phyloP scores from a whole-genome alignment of 2,329 filamentous ascomycete species.

The Talaromyces sp. region DNA sequence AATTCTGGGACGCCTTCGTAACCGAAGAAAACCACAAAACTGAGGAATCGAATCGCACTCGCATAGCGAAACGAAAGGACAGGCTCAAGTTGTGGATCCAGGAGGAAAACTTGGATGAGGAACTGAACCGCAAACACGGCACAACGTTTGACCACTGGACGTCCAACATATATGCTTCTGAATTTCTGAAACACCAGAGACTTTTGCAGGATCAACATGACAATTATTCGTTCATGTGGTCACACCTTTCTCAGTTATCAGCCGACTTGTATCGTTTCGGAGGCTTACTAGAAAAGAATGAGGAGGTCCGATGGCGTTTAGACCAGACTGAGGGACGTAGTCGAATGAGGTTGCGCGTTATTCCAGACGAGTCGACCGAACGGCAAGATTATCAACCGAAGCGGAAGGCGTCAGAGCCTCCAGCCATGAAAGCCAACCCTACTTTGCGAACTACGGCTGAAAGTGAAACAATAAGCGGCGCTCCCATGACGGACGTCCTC shows the following conservation, averaged over 20 bases:
- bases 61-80: slow-evolving; percentile 73
- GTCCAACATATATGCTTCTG: slow-evolving; percentile 88
- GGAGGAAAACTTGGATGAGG: slow-evolving; percentile 64
- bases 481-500: slow-evolving; percentile 23
- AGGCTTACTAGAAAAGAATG: slow-evolving; percentile 67
- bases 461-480: slow-evolving; percentile 37
- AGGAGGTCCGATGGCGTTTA: slow-evolving; percentile 74
- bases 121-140: slow-evolving; percentile 74
- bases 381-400: slow-evolving; percentile 81
- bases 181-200: slow-evolving; percentile 86
- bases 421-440: slow-evolving; percentile 43
- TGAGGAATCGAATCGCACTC: slow-evolving; percentile 65
- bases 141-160: slow-evolving; percentile 86
- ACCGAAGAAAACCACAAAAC: slow-evolving; percentile 73
- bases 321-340: slow-evolving; percentile 95
- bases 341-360: slow-evolving; percentile 82
- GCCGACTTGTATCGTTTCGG: slow-evolving; percentile 72
- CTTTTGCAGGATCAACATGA: slow-evolving; percentile 90
- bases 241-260: slow-evolving; percentile 73
- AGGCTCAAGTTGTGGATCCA: slow-evolving; percentile 73
- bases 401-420: slow-evolving; percentile 57
- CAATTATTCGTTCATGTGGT: slow-evolving; percentile 70
- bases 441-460: slow-evolving; percentile 34
- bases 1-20: slow-evolving; percentile 85
- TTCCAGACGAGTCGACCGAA: slow-evolving; percentile 67